phyloP scores from a whole-genome alignment of 2,329 filamentous ascomycete genomes.

The Colletotrichum simmondsii region DNA sequence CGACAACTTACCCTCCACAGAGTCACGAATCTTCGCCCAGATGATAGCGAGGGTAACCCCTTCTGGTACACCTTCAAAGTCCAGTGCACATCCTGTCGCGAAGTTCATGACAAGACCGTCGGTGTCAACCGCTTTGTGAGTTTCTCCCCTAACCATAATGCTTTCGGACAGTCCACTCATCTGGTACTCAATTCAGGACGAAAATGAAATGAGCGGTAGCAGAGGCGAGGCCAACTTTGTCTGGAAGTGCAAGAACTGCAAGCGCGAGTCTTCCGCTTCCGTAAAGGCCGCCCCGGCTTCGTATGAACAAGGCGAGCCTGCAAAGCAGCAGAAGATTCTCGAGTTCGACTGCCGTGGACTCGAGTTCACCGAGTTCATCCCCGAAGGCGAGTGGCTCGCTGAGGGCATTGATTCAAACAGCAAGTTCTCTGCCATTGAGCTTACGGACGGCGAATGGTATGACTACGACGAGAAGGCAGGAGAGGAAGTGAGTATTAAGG shows the following conservation, averaged over 20 bases:
- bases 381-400: constrained; percentile 94
- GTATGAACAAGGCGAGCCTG: constrained; percentile 78
- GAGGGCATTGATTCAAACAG: constrained; percentile 83
- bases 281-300: constrained; percentile 79
- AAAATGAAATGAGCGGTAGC: constrained; percentile 90
- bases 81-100: constrained; percentile 96
- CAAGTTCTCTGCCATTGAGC: constrained; percentile 84
- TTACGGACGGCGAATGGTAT: constrained; percentile 94
- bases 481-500: constrained; percentile 93
- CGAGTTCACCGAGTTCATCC: constrained; percentile 90
- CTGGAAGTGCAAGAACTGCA: constrained; percentile 99
- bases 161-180: background rate
- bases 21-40: constrained; percentile 88
- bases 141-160: constrained; percentile 21
- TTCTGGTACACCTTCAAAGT: constrained; percentile 99
- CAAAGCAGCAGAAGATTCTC: constrained; percentile 82
- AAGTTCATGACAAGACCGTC: constrained; percentile 88
- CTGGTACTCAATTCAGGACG: constrained; percentile 68
- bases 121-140: constrained; percentile 89
- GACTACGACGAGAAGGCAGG: constrained; percentile 96
- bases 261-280: constrained; percentile 88
- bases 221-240: constrained; percentile 98
- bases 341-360: constrained; percentile 94
- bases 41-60: constrained; percentile 82
- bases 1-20: constrained; percentile 56